phyloP scores from a whole-genome alignment of 768 basidiomycete species.

The Lenzites betulinus region DNA sequence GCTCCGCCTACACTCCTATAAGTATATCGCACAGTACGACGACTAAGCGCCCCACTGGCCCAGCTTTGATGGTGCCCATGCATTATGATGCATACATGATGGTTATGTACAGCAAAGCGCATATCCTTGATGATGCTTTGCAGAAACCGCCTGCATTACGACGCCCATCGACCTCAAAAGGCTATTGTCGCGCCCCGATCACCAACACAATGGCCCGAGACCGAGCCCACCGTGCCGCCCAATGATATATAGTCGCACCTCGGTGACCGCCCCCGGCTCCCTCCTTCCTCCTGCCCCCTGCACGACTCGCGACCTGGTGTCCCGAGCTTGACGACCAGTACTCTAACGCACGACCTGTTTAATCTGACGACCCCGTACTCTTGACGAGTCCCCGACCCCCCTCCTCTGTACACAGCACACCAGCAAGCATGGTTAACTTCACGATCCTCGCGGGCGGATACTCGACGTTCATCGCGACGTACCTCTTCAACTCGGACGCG shows the following conservation, averaged over 20 bases:
- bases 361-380: not conserved
- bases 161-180: not conserved
- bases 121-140: not conserved
- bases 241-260: slow-evolving; percentile 1
- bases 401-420: not conserved
- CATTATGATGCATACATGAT: slow-evolving; percentile 2
- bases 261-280: not conserved
- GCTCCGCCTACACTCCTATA: no score
- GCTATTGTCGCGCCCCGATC: not conserved
- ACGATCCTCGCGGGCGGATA: slow-evolving; percentile 72
- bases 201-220: not conserved
- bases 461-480: slow-evolving; percentile 58
- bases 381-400: not conserved
- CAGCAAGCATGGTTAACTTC: slow-evolving; percentile 57
- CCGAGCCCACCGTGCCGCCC: not conserved
- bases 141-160: not conserved
- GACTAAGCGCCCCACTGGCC: no score
- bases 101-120: not conserved
- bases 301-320: slow-evolving; percentile 20
- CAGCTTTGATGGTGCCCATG: not conserved
- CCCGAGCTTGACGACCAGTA: not conserved
- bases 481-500: slow-evolving; percentile 57
- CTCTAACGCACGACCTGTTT: not conserved
- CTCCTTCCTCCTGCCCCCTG: not conserved
- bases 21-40: no score